Evolutionary conservation across 164 flowering plant species (phyloP).

Genomic region (Macadamia tetraphylla): DNA sequence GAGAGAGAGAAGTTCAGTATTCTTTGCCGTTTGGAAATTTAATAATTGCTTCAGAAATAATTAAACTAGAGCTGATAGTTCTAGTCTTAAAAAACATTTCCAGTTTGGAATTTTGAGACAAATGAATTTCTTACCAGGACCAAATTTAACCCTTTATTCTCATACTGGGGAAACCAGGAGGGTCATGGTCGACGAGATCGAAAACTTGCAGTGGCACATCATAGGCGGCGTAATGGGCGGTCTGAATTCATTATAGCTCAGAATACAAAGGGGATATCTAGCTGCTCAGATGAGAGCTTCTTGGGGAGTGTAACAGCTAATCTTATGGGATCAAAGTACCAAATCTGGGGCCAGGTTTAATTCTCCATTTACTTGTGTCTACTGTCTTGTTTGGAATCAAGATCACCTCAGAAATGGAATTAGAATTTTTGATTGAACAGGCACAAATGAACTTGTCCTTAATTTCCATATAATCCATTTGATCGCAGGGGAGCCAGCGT

Average conservation of each 20-base stretch:
- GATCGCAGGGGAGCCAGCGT: conserved; percentile 43
- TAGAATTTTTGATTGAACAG: neutral
- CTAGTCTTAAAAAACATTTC: neutral
- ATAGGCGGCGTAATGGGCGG: conserved; percentile 56
- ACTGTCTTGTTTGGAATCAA: neutral
- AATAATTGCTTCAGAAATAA: too few relatives aligned
- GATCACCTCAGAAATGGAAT: neutral
- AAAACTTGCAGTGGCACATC: conserved; percentile 81
- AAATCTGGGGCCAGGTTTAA: conserved; percentile 79
- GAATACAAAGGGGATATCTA: conserved; percentile 45
- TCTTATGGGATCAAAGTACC: conserved; percentile 78
- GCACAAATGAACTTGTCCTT: neutral
- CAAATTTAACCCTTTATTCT: neutral
- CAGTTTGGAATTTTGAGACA: neutral
- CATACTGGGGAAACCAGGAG: conserved; percentile 43
- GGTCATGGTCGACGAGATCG: conserved; percentile 82
- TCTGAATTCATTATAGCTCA: conserved; percentile 72
- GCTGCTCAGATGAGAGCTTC: conserved; percentile 59
- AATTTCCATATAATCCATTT: neutral
- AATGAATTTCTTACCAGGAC: neutral
- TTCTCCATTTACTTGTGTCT: neutral
- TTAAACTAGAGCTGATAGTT: too few relatives aligned
- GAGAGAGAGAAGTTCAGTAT: too few relatives aligned
- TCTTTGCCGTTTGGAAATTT: too few relatives aligned
- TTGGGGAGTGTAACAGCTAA: conserved; percentile 68